Percentiles rank a stretch among this genome's conserved stretches.
phyloP scores from a whole-genome alignment of 805 yeast genomes.

The Blastobotrys muscicola region DNA sequence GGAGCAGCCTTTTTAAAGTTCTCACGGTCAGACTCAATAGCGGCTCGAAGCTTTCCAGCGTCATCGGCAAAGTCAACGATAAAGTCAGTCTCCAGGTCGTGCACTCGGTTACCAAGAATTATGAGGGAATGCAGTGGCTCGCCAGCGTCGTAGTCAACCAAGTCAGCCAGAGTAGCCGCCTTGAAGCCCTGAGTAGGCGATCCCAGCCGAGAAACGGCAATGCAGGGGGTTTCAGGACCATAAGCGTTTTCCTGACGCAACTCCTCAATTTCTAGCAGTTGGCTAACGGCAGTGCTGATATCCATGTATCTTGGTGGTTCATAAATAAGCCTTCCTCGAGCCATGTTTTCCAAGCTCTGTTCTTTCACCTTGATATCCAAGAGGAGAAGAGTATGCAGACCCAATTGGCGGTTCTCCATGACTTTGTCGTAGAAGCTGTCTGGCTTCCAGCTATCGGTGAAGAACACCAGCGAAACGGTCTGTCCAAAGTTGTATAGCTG shows the following conservation, averaged over 20 bases:
- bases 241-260: constrained; percentile 67
- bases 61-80: constrained; percentile 61
- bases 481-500: constrained; percentile 94
- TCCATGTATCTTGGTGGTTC: constrained; percentile 98
- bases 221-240: constrained; percentile 81
- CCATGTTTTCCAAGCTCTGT: constrained; percentile 89
- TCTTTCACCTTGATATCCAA: constrained; percentile 94
- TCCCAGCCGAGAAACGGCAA: constrained; percentile 87
- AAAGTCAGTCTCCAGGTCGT: constrained; percentile 84
- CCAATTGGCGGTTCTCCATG: constrained; percentile 80
- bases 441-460: constrained; percentile 93
- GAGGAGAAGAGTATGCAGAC: constrained; percentile 81
- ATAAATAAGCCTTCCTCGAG: constrained; percentile 81
- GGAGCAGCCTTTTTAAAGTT: constrained; percentile 14
- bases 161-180: constrained; percentile 73
- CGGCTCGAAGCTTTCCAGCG: constrained; percentile 37
- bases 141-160: constrained; percentile 80
- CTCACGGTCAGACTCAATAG: constrained; percentile 34
- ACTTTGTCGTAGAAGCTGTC: constrained; percentile 88
- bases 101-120: constrained; percentile 84
- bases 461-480: constrained; percentile 92
- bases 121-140: constrained; percentile 90
- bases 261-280: constrained; percentile 81
- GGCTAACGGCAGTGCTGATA: constrained; percentile 80
- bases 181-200: constrained; percentile 73